Percentiles rank a stretch among this genome's conserved stretches.
phyloP scores from a whole-genome alignment of 2,329 filamentous ascomycete species.

The Aspergillus versicolor region DNA sequence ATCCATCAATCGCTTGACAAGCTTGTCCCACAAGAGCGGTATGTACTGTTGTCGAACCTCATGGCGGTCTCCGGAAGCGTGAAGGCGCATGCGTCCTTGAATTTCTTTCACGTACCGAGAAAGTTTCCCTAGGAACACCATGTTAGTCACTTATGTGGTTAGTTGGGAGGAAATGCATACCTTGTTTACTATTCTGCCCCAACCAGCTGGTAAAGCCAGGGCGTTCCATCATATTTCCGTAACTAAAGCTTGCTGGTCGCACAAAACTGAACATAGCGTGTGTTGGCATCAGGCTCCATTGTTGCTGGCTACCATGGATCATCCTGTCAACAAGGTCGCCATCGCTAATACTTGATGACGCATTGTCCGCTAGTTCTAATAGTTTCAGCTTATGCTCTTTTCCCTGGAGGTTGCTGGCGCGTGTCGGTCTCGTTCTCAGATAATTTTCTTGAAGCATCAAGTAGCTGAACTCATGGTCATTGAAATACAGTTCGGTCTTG shows the following conservation, averaged over 20 bases:
- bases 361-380: conserved; percentile 82
- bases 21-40: conserved; percentile 78
- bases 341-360: conserved; percentile 94
- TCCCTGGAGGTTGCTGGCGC: conserved; percentile 60
- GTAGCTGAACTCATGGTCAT: conserved; percentile 96
- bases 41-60: conserved; percentile 95
- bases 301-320: conserved; percentile 97
- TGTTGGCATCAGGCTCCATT: conserved; percentile 97
- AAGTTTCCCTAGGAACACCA: conserved; percentile 54
- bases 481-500: conserved; percentile 98
- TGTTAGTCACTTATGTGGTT: conserved; percentile 5
- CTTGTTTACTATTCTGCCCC: conserved; percentile 87
- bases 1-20: conserved; percentile 69
- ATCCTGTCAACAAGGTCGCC: conserved; percentile 94
- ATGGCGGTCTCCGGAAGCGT: conserved; percentile 84
- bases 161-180: conserved; percentile 47
- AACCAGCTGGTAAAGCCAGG: conserved; percentile 88
- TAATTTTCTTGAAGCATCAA: conserved; percentile 99
- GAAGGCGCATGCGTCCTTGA: conserved; percentile 93
- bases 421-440: conserved; percentile 74
- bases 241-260: conserved; percentile 79
- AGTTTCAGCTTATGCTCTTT: conserved; percentile 74
- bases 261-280: conserved; percentile 97
- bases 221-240: conserved; percentile 70
- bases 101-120: conserved; percentile 85